Conservation (phyloP, 257 asterid genomes). For the Cinchona pubescens region DNA sequence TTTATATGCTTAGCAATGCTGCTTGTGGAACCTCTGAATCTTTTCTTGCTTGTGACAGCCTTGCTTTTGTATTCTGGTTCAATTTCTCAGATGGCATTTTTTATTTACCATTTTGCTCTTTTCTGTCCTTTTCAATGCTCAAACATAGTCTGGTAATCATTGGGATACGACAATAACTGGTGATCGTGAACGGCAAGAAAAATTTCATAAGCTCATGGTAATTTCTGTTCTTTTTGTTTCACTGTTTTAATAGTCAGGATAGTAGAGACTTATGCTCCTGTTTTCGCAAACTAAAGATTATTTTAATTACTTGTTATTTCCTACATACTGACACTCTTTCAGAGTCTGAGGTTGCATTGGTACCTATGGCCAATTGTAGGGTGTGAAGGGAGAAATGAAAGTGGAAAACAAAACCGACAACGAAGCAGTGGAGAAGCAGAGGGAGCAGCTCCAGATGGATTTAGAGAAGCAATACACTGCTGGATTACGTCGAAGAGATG, state of each 20-base stretch:
- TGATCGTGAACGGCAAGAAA: slow-evolving; percentile 93
- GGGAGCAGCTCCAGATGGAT: slow-evolving; percentile 82
- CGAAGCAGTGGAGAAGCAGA: slow-evolving; percentile 70
- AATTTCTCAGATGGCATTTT: slow-evolving; percentile 21
- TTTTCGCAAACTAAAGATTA: neutral
- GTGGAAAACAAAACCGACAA: slow-evolving; percentile 58
- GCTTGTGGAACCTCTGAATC: neutral
- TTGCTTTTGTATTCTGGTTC: slow-evolving; percentile 6
- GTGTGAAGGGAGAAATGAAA: slow-evolving; percentile 75
- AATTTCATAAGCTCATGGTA: slow-evolving; percentile 99
- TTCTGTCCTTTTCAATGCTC: slow-evolving; percentile 31
- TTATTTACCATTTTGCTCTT: slow-evolving; percentile 40
- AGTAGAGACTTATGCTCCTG: neutral
- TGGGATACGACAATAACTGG: slow-evolving; percentile 81
- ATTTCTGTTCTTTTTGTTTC: slow-evolving; percentile 26
- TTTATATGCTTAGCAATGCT: neutral
- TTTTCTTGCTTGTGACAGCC: slow-evolving; percentile 3
- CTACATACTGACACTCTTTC: slow-evolving; percentile 76
- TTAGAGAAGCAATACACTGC: slow-evolving; percentile 96
- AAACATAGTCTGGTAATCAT: slow-evolving; percentile 60
- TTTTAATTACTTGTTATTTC: slow-evolving; percentile 22
- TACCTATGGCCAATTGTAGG: slow-evolving; percentile 96
- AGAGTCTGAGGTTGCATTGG: slow-evolving; percentile 99
- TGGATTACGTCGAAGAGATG: slow-evolving; percentile 95
- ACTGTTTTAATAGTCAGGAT: slow-evolving; percentile 1